These are phyloP conservation scores for Croton setiger DNA, from an alignment of 441 rosid species.

Conservation along the genomic window DNA sequence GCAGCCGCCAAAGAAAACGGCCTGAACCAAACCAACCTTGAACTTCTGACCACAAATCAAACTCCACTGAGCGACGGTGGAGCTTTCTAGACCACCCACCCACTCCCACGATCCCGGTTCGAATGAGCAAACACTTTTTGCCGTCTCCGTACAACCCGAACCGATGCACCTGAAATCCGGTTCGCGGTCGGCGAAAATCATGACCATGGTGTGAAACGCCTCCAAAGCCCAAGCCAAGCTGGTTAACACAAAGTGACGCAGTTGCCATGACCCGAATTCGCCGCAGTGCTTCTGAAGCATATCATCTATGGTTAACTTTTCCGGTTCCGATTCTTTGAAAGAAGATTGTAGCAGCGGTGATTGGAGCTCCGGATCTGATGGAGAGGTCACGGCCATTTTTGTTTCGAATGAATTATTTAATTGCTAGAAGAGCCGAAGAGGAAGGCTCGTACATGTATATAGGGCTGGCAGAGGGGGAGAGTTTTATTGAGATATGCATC, in stretches of 20 bases:
- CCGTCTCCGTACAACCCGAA: conserved; percentile 37
- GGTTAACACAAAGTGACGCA: conserved; percentile 71
- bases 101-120: conserved; percentile 73
- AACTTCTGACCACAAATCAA: conserved; percentile 69
- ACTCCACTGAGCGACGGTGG: conserved; percentile 85
- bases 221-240: conserved; percentile 88
- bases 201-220: conserved; percentile 90
- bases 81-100: conserved; percentile 56
- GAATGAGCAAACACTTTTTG: conserved; percentile 41
- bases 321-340: conserved; percentile 13
- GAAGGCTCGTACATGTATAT: background rate
- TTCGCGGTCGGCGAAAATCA: conserved; percentile 85
- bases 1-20: conserved; percentile 81
- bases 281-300: conserved; percentile 80
- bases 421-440: no score
- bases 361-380: conserved; percentile 24
- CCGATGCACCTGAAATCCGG: conserved; percentile 49
- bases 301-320: conserved; percentile 60
- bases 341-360: conserved; percentile 27
- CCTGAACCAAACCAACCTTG: conserved; percentile 80
- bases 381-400: conserved; percentile 13
- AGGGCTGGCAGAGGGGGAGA: background rate
- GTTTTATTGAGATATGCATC: background rate
- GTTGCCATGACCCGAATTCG: conserved; percentile 85
- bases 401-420: background rate